Evolutionary conservation across 2,329 filamentous ascomycete genomes (phyloP).

Genomic region (Fusarium coicis): DNA sequence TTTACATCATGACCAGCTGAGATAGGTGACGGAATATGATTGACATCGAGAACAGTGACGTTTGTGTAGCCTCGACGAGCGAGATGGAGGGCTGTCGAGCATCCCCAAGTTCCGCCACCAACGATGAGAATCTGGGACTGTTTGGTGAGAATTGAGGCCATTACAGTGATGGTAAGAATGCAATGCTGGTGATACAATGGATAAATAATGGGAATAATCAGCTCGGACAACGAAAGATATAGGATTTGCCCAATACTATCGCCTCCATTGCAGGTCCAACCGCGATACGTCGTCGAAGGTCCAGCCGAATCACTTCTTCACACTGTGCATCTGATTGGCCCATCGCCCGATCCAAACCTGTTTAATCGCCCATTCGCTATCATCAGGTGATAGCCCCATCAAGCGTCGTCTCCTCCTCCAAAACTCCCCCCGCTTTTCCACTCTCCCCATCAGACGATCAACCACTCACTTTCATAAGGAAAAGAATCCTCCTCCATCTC

Average conservation of each 20-base stretch:
- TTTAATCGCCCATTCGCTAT: not conserved
- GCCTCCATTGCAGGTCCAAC: not conserved
- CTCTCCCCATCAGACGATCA: not conserved
- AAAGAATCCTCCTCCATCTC: not conserved
- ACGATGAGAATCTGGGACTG: constrained; percentile 29
- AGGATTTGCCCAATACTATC: not conserved
- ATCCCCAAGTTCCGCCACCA: constrained; percentile 36
- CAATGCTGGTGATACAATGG: rapidly evolving
- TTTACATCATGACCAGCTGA: constrained; percentile 34
- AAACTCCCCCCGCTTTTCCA: constrained; percentile 29
- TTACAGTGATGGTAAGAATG: rapidly evolving
- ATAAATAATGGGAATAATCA: not conserved
- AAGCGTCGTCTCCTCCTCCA: not conserved
- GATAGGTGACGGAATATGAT: constrained; percentile 24
- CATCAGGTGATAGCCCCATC: constrained; percentile 25
- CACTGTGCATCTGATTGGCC: not conserved
- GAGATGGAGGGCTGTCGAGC: constrained; percentile 31
- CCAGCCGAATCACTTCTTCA: constrained; percentile 20
- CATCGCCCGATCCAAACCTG: not conserved
- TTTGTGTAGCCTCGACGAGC: constrained; percentile 25
- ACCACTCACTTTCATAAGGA: not conserved
- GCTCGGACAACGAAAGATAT: not conserved
- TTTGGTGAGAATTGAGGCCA: constrained; percentile 19
- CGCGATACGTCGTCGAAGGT: constrained; percentile 16
- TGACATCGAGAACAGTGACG: constrained; percentile 22